Conservation (phyloP, 2,329 filamentous ascomycete genomes). For the Parastagonospora avenae region DNA sequence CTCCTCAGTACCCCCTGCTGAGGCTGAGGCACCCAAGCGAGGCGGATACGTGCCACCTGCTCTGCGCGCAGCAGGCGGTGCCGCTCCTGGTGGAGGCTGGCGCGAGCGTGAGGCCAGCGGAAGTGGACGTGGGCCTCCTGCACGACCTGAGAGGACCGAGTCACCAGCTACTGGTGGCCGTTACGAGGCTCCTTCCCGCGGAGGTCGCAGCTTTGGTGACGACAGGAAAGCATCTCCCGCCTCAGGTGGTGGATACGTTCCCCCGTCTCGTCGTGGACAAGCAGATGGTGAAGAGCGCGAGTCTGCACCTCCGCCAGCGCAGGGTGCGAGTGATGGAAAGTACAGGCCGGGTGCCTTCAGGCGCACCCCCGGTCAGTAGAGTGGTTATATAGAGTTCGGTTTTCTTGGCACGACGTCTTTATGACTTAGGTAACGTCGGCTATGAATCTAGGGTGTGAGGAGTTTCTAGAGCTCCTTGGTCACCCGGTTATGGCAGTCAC, state of each 20-base stretch:
- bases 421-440: background rate
- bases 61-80: constrained; percentile 44
- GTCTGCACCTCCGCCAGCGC: constrained; percentile 27
- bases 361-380: constrained; percentile 19
- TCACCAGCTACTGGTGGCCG: constrained; percentile 39
- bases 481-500: constrained; percentile 1
- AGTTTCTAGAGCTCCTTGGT: constrained; percentile 1
- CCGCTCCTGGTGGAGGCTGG: constrained; percentile 43
- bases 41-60: constrained; percentile 55
- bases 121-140: constrained; percentile 25
- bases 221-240: constrained; percentile 42
- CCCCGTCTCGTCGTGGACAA: constrained; percentile 32
- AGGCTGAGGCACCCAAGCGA: constrained; percentile 44
- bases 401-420: constrained; percentile 5
- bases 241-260: constrained; percentile 34
- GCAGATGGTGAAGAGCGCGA: constrained; percentile 34
- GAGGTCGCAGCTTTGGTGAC: constrained; percentile 33
- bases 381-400: constrained; percentile 3
- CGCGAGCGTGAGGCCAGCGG: constrained; percentile 42
- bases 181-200: constrained; percentile 35
- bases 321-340: constrained; percentile 42
- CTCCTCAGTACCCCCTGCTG: constrained; percentile 29
- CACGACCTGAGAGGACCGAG: constrained; percentile 41
- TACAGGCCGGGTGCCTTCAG: constrained; percentile 49
- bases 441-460: background rate